Evolutionary conservation across 1,139 yeast genomes (phyloP).

Genomic region (Suhomyces ambrosiae): DNA sequence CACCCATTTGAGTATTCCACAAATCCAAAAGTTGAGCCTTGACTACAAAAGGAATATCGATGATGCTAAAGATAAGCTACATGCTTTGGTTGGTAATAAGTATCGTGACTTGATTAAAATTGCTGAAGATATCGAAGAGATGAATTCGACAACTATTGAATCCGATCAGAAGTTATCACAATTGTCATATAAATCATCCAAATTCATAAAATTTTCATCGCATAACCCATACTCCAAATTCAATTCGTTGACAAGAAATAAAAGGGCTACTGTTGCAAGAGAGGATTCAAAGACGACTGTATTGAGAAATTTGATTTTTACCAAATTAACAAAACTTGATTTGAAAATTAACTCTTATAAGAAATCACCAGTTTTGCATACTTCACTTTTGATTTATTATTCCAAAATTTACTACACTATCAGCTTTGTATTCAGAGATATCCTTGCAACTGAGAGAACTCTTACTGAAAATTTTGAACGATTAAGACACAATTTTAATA

Average conservation of each 20-base stretch:
- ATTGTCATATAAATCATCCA: conserved; percentile 36
- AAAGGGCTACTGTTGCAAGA: conserved; percentile 18
- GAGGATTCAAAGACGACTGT: conserved; percentile 22
- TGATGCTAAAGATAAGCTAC: conserved; percentile 41
- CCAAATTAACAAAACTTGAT: conserved; percentile 30
- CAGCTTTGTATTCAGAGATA: conserved; percentile 26
- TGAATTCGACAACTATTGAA: conserved; percentile 44
- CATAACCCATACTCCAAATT: conserved; percentile 24
- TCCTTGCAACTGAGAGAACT: conserved; percentile 21
- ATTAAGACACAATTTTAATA: conserved; percentile 29
- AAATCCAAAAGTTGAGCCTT: conserved; percentile 35
- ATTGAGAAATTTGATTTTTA: conserved; percentile 33
- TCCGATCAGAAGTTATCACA: conserved; percentile 34
- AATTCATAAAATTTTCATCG: conserved; percentile 31
- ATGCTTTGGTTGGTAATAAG: conserved; percentile 61
- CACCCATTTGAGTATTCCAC: conserved; percentile 33
- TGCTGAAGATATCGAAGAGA: conserved; percentile 65
- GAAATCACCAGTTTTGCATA: conserved; percentile 20
- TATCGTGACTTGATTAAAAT: conserved; percentile 68
- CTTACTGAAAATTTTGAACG: conserved; percentile 21
- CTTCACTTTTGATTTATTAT: conserved; percentile 35
- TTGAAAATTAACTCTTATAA: conserved; percentile 20
- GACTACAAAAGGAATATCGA: conserved; percentile 31
- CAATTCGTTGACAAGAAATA: conserved; percentile 22
- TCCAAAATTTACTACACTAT: conserved; percentile 41